Base-by-base conservation (phyloP, 106 monocot genomes). In the Dendrobium chrysotoxum region DNA sequence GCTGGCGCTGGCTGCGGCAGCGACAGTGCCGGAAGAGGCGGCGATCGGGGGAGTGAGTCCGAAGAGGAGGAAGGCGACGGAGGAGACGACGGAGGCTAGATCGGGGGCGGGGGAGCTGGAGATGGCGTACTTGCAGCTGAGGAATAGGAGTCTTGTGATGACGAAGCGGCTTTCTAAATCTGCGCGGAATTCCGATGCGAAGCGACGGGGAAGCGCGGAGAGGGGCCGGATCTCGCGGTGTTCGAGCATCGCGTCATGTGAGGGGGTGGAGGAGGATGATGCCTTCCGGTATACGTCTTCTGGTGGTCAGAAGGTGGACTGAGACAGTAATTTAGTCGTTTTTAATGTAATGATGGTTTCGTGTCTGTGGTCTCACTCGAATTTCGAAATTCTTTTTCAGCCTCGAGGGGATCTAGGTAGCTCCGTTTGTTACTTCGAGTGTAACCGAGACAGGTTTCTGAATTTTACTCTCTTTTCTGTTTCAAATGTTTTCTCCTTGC, bases 281-380 rank as follows among this genome's bases (percentile, higher is more conserved):
- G 76, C 40, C 6, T n/a, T 39, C 26, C 76, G 39, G 45, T 20
- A 25, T 31, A 17, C 39, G 53, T 20, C 70, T 38, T 55, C 74
- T 45, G 81, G 45, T 26, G 83, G 40, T 20, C 25, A 66, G 40
- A 83, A 89, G 88, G 88, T 89, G 47, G 81, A 78, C 74, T 85
- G 83, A 28, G 70, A 20, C 21, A 20, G 21, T 1, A 35, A 12
- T 20, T 74, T 74, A 41, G 5, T 15, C 21, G 41, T 13, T 26
- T 46, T 68, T 57, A 11, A 77, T 68, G 46, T 64, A 41, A 38
- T 75, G 46, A 79, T 47, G 17, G 79, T 31, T 45, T 54, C 45
- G 72, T 71, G 64, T n/a, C n/a, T 61, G 20, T 61, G 1, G 23
- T 28, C 70, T 78, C 65, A 64, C 77, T 39, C 8, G 41, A 41